Base-by-base conservation (phyloP, 2,329 filamentous ascomycete genomes). In the Blastomyces emzantsi region DNA sequence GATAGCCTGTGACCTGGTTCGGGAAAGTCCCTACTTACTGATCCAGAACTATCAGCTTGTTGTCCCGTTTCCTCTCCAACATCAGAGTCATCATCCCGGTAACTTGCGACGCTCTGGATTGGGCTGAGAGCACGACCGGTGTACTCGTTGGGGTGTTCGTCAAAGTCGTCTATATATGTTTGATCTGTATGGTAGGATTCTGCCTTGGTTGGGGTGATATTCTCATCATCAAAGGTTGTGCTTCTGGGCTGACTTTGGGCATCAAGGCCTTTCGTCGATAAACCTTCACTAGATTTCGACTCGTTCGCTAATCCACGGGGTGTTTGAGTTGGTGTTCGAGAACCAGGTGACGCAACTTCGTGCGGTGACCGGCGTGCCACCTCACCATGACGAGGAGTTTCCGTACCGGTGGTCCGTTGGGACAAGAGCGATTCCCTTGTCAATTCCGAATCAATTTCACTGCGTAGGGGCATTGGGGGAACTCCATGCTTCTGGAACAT, bases 61-160 rank as follows among this genome's bases (percentile, higher is more conserved):
- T 69, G 67, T 15, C 80, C 77, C 1, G 85, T 85, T 64, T 87
- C 82, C 59, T 83, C 83, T 69, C 83, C 84, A 43, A 81, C 81
- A 66, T 87, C 83, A 69, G 81, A 87, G 62, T 85, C 85, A 57
- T 86, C 85, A 70, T 92, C 87, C 3, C 85, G 88, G 70, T 92
- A 93, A 66, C 92, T 94, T 13, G 91, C 93, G 19, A 96, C 90
- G 70, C 92, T 97, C 69, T 94, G 92, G 65, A 96, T 92, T 0
- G 93, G 93, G 72, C 92, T 97, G 59, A 95, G 77, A 13, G 87
- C 88, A 52, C 90, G 87, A 61, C 85, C 83, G 87, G 45, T 57
- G n/a, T 83, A 81, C 66, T 82, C 80, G 22, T 80, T 81, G 9
- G 81, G 76, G 56, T 75, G 72, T 41, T 69, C 67, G 62, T 75